Evolutionary conservation across 208 protist species (phyloP).

Genomic region (Leishmania tropica): DNA sequence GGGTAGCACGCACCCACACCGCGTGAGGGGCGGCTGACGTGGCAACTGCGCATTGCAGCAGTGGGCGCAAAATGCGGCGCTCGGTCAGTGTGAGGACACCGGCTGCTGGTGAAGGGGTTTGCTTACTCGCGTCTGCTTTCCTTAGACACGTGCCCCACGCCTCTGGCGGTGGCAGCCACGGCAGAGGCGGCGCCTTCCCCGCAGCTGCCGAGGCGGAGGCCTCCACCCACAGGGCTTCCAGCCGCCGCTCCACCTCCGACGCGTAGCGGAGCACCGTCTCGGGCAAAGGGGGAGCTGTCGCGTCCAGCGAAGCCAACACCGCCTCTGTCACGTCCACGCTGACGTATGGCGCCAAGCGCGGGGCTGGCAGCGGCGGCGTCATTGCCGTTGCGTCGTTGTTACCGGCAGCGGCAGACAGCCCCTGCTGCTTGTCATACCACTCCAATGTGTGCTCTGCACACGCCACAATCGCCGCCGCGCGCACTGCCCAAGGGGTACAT

Average conservation of each 20-base stretch:
- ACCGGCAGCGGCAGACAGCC: neutral
- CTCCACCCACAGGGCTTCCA: neutral
- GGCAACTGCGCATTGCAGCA: constrained; percentile 29
- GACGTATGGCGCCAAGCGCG: neutral
- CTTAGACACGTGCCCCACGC: constrained; percentile 3
- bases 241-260: constrained; percentile 10
- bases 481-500: constrained; percentile 27
- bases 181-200: neutral
- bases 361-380: neutral
- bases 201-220: neutral
- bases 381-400: neutral
- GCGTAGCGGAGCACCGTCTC: constrained; percentile 12
- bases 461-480: constrained; percentile 29
- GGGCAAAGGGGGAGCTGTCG: constrained; percentile 15
- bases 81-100: constrained; percentile 9
- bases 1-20: constrained; percentile 17
- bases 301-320: constrained; percentile 11
- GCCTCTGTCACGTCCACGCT: constrained; percentile 34
- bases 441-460: constrained; percentile 18
- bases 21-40: constrained; percentile 18
- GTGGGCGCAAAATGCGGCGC: constrained; percentile 6
- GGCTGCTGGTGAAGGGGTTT: neutral
- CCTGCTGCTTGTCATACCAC: constrained; percentile 12
- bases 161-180: constrained; percentile 12
- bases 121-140: neutral